Evolutionary conservation across 139 green algal species (phyloP), one percentile per base, ranked within the genome.

Genomic region (Chlamydomonas sphaeroides): DNA sequence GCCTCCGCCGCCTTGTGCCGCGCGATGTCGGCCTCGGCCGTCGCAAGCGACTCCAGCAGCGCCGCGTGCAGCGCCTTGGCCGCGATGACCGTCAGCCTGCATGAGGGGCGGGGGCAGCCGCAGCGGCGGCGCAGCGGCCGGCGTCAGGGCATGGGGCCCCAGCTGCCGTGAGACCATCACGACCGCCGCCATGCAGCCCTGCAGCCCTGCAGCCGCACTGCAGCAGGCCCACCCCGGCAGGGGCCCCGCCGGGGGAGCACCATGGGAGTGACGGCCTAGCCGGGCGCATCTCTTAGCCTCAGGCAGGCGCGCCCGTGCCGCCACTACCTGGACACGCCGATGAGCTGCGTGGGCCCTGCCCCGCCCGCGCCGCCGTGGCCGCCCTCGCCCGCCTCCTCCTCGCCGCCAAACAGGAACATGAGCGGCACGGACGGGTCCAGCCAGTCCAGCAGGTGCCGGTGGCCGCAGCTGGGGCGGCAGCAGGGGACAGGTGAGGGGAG

Each of bases 361-460:
- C n/a, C 35, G 65, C 17, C 56, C 35, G 1, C 10, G 3, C 66
- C n/a, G 39, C 66, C 66, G 18, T 14, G 48, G 33, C 48, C 69
- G 17, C n/a, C 32, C 33, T 30, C 39, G 11, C 20, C 10, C 3
- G 1, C 63, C 7, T 63, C 65, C 14, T 86, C 85, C n/a, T 75
- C 69, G 45, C 79, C 79, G 8, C 72, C 65, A 5, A 89, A 70
- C 33, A 89, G 59, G 85, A 89, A 89, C 85, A 84, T 80, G 42
- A 89, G 79, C 25, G 85, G 85, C 28, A 86, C 77, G 28, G 85
- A 89, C 45, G 85, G 85, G 72, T 89, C 85, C 73, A 89, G 67
- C 72, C 73, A 89, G 66, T 89, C 85, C 71, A 89, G 59, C 42
- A 86, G 41, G 18, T 80, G 48, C 1, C 66, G 49, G 66, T 83